Conservation (phyloP, 352 stramenopile genomes). For the Phytophthora quininea region DNA sequence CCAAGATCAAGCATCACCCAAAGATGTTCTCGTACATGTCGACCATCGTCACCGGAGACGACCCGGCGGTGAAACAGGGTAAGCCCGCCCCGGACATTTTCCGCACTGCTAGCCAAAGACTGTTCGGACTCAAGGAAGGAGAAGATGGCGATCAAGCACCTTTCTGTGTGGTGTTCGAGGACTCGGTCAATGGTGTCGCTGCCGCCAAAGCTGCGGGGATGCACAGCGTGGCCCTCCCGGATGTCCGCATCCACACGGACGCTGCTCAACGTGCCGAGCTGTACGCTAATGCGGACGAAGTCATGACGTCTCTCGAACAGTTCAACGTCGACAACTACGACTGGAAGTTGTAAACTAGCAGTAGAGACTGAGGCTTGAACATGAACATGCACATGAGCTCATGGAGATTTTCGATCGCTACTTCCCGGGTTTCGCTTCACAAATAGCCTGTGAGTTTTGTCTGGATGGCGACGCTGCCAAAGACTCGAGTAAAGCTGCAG, state of each 20-base stretch:
- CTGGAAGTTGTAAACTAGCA: constrained; percentile 39
- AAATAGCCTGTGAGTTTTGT: constrained; percentile 22
- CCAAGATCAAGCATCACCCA: constrained; percentile 67
- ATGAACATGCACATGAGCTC: constrained; percentile 18
- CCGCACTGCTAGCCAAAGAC: constrained; percentile 57
- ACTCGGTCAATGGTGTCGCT: constrained; percentile 72
- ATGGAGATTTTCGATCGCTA: constrained; percentile 11
- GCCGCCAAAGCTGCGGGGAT: constrained; percentile 69
- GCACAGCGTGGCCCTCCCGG: constrained; percentile 74
- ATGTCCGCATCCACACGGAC: constrained; percentile 68
- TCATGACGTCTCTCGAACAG: constrained; percentile 63
- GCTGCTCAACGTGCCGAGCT: constrained; percentile 45
- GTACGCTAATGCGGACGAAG: constrained; percentile 65
- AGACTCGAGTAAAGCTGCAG: constrained; percentile 18
- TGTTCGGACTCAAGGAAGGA: constrained; percentile 50
- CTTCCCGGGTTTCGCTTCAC: constrained; percentile 4
- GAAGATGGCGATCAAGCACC: constrained; percentile 34
- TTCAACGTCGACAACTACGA: constrained; percentile 68
- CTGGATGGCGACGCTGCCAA: constrained; percentile 16
- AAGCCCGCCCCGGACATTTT: constrained; percentile 89
- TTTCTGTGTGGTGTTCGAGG: constrained; percentile 79
- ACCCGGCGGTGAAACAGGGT: constrained; percentile 64
- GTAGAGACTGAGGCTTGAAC: neutral
- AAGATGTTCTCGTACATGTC: constrained; percentile 81
- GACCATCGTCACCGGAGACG: constrained; percentile 80